A percentile compares a stretch with the other conserved stretches of the same genome.
phyloP scores from a whole-genome alignment of 179 eudicot genomes.

The Amaranthus tricolor region DNA sequence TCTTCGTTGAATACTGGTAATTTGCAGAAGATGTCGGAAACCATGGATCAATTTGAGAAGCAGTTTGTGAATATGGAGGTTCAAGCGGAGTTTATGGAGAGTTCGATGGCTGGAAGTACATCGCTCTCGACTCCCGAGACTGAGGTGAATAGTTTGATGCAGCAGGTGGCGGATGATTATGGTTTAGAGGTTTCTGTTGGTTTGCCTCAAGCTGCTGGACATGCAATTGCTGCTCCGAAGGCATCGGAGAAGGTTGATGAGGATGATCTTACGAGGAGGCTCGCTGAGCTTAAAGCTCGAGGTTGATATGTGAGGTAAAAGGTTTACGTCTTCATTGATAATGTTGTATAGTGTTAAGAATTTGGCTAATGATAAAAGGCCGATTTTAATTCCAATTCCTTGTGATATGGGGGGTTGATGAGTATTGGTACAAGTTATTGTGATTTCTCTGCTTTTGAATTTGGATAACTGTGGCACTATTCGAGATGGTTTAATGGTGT shows the following conservation, averaged over 20 bases:
- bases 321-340: background rate
- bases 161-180: conserved; percentile 52
- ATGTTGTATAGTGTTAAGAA: conserved; percentile 20
- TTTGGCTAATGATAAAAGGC: background rate
- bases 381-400: too few species aligned
- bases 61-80: conserved; percentile 56
- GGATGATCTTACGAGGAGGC: conserved; percentile 45
- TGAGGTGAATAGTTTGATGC: conserved; percentile 46
- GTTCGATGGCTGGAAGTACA: conserved; percentile 51
- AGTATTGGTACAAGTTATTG: background rate
- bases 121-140: conserved; percentile 48
- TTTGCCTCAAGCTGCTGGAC: conserved; percentile 46
- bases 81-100: conserved; percentile 51
- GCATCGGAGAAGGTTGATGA: conserved; percentile 43
- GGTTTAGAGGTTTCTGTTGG: conserved; percentile 45
- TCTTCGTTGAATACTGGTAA: conserved; percentile 42
- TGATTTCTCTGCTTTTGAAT: background rate
- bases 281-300: conserved; percentile 43
- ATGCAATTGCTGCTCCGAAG: conserved; percentile 29
- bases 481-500: background rate
- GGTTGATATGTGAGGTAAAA: conserved; percentile 30
- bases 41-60: conserved; percentile 50
- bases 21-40: conserved; percentile 53
- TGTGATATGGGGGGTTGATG: conserved; percentile 4
- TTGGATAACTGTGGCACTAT: background rate